Evolutionary conservation across 169 alveolate species (phyloP), one percentile per base, ranked within the genome.

Genomic region (Cryptosporidium sp.): DNA sequence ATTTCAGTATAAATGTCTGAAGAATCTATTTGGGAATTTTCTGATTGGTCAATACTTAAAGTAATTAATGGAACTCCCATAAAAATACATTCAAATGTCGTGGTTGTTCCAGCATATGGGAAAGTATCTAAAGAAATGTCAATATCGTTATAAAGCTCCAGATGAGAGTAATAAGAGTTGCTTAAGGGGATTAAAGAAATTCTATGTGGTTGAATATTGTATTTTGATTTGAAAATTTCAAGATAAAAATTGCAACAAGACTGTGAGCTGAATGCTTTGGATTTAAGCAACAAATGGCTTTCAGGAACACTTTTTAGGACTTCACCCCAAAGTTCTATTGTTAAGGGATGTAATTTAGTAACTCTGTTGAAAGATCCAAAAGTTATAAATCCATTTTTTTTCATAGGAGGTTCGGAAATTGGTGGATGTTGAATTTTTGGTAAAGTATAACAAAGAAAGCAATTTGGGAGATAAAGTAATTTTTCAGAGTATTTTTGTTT

Each of bases 321-420:
- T 6, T 69, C 72, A 37, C 92, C 84, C 96, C 96, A 94, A 18
- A 69, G 72, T 12, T 70, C 70, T 70, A 62, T 70, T 16, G 92
- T 93, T 53, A 65, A 72, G 3, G 95, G 94, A 72, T 93, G 94
- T 14, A 94, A 45, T 61, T 94, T 95, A 51, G 95, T 93, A 33
- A 95, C 91, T 68, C 92, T 92, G 91, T 95, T 95, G 91, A 95
- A 95, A 31, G 94, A 92, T 10, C 96, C 97, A 72, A 95, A 95
- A 37, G 96, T 94, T 44, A 93, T 71, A 67, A 84, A 72, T 2
- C 94, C 95, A 70, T 92, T 92, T 86, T 69, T 69, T 26, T 45
- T 85, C 52, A 52, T 89, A 73, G 92, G 95, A 45, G 91, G 93
- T 69, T 80, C 93, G 33, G 45, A 9, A 3, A 61, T 92, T 0